These are phyloP conservation scores for Aphanomyces astaci DNA, from an alignment of 352 stramenopile genomes.

Conservation along the genomic window DNA sequence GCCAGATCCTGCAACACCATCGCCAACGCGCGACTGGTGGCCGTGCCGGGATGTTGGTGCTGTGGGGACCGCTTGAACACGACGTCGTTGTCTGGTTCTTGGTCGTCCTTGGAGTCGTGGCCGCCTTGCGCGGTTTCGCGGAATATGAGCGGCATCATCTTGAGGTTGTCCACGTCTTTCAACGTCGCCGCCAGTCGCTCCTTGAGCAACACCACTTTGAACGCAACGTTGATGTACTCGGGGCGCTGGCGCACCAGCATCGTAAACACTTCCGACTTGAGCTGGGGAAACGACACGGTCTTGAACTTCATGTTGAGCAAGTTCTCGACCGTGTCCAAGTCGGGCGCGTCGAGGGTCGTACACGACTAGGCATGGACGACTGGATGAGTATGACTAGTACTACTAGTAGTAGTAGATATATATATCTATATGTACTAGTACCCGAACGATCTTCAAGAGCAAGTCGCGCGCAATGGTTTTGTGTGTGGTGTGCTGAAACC, in stretches of 20 bases:
- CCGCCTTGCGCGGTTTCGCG: constrained; percentile 38
- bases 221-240: constrained; percentile 56
- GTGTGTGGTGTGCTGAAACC: constrained; percentile 15
- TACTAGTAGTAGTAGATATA: too few species aligned
- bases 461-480: constrained; percentile 17
- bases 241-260: constrained; percentile 65
- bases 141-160: constrained; percentile 85
- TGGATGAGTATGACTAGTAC: too few species aligned
- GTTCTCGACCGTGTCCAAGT: constrained; percentile 59
- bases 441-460: constrained; percentile 11
- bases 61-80: constrained; percentile 65
- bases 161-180: constrained; percentile 84
- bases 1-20: constrained; percentile 77
- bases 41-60: constrained; percentile 48
- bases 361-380: constrained; percentile 32
- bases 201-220: constrained; percentile 61
- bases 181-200: constrained; percentile 77
- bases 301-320: constrained; percentile 81
- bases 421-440: not conserved
- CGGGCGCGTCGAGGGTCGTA: constrained; percentile 44
- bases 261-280: constrained; percentile 77
- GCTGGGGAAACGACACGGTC: constrained; percentile 75
- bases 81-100: too few species aligned
- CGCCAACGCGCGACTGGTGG: constrained; percentile 63
- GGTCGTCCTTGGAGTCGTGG: constrained; percentile 4